phyloP scores from a whole-genome alignment of 495 filamentous ascomycete genomes.

The Penicillium argentinense region DNA sequence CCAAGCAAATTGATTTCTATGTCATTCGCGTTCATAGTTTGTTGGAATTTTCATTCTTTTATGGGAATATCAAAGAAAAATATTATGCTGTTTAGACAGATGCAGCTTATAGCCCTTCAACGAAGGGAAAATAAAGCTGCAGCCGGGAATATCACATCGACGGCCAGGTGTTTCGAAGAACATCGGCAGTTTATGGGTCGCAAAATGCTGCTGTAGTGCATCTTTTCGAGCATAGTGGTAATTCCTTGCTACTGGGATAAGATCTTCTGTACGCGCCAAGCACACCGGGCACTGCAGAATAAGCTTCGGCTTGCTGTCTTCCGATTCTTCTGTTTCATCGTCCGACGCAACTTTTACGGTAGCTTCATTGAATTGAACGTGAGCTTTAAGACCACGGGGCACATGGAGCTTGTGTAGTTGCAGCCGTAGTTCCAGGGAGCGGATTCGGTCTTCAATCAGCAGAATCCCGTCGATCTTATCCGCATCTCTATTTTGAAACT shows the following conservation, averaged over 20 bases:
- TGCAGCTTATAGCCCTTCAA: slow-evolving; percentile 6
- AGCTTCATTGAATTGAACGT: slow-evolving; percentile 2
- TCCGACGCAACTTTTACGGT: neutral
- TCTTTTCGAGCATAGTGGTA: slow-evolving; percentile 12
- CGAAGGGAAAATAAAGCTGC: slow-evolving; percentile 1
- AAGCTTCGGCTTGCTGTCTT: neutral
- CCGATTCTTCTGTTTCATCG: slow-evolving; percentile 1
- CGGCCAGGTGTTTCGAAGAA: slow-evolving; percentile 11
- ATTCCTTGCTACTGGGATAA: slow-evolving; percentile 5
- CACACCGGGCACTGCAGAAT: slow-evolving; percentile 10
- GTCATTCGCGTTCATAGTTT: too few species aligned
- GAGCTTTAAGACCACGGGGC: slow-evolving; percentile 1
- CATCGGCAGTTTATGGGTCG: slow-evolving; percentile 8
- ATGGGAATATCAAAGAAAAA: slow-evolving; percentile 5
- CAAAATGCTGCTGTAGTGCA: slow-evolving; percentile 8
- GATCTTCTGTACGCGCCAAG: slow-evolving; percentile 3
- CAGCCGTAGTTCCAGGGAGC: slow-evolving; percentile 20
- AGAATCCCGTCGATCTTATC: slow-evolving; percentile 13
- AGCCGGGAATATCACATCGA: slow-evolving; percentile 7
- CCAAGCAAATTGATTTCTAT: too few species aligned
- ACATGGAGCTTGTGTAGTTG: slow-evolving; percentile 12
- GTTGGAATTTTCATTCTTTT: too few species aligned
- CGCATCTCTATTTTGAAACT: slow-evolving; percentile 26
- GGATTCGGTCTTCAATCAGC: slow-evolving; percentile 23
- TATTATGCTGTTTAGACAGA: slow-evolving; percentile 9